Evolutionary conservation across 768 basidiomycete genomes (phyloP).

Genomic region (Phlebiopsis gigantea): DNA sequence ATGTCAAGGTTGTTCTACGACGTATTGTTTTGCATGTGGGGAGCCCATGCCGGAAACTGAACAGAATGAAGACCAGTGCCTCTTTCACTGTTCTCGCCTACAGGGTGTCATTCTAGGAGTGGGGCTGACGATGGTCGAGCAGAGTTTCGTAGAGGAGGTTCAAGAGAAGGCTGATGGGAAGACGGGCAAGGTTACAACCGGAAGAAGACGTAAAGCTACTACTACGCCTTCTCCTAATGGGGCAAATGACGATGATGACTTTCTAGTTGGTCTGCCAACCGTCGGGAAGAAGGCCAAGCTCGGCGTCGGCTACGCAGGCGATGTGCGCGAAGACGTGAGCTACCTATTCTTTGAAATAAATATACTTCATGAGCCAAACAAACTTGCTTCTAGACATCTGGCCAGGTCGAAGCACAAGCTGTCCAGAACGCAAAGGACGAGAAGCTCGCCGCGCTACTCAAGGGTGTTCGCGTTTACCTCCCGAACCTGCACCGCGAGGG

Average conservation of each 20-base stretch:
- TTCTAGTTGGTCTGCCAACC: constrained; percentile 29
- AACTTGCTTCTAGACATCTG: constrained; percentile 51
- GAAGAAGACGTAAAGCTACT: constrained; percentile 38
- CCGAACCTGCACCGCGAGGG: constrained; percentile 73
- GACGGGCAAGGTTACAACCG: constrained; percentile 26
- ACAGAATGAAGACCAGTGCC: constrained; percentile 42
- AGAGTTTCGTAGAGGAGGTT: constrained; percentile 55
- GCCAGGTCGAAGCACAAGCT: constrained; percentile 72
- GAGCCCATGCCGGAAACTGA: constrained; percentile 28
- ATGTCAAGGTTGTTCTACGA: constrained; percentile 38
- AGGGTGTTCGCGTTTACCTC: constrained; percentile 73
- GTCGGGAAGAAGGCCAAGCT: constrained; percentile 65
- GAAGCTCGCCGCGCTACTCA: constrained; percentile 63
- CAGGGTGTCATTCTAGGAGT: constrained; percentile 91
- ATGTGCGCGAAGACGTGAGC: constrained; percentile 79
- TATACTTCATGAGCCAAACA: background rate
- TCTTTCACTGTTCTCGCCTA: constrained; percentile 87
- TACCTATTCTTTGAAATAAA: background rate
- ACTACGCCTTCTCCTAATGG: constrained; percentile 17
- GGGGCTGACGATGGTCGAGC: constrained; percentile 82
- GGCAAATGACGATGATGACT: constrained; percentile 50
- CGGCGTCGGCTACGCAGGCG: constrained; percentile 86
- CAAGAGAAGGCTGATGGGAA: constrained; percentile 29
- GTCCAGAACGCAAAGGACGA: constrained; percentile 72
- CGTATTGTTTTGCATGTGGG: constrained; percentile 44